Conservation (phyloP, 352 stramenopile species). For the Plasmopara muralis region DNA sequence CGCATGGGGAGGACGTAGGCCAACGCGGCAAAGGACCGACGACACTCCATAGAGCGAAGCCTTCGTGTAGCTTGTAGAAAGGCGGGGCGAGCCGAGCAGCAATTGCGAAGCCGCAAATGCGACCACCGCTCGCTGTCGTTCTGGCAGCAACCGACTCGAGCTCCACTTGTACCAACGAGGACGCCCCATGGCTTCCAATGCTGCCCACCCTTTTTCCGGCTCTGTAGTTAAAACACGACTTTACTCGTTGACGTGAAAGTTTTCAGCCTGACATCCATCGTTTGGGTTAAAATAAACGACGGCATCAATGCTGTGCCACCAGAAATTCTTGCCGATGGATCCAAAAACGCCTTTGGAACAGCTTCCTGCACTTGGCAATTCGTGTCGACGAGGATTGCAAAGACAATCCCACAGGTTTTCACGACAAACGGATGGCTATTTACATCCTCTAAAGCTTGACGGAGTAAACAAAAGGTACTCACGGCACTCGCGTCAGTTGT, state of each 20-base stretch:
- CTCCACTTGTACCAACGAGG: background rate
- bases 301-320: too few relatives aligned
- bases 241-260: background rate
- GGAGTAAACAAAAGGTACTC: too few relatives aligned
- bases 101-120: background rate
- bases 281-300: background rate
- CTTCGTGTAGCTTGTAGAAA: slow-evolving; percentile 3
- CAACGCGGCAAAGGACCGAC: slow-evolving; percentile 23
- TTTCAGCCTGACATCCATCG: background rate
- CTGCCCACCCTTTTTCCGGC: background rate
- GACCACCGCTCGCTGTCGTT: background rate
- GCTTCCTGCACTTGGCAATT: too few relatives aligned
- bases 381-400: too few relatives aligned
- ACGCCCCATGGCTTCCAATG: background rate
- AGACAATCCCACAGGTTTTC: too few relatives aligned
- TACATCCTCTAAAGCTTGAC: too few relatives aligned
- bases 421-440: too few relatives aligned
- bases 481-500: too few relatives aligned
- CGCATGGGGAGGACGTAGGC: slow-evolving; percentile 13
- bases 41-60: slow-evolving; percentile 17
- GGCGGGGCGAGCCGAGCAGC: background rate
- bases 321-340: too few relatives aligned
- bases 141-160: background rate
- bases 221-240: background rate
- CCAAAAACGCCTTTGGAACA: too few relatives aligned